Conservation (phyloP, 306 rosid species). For the Cercis canadensis region DNA sequence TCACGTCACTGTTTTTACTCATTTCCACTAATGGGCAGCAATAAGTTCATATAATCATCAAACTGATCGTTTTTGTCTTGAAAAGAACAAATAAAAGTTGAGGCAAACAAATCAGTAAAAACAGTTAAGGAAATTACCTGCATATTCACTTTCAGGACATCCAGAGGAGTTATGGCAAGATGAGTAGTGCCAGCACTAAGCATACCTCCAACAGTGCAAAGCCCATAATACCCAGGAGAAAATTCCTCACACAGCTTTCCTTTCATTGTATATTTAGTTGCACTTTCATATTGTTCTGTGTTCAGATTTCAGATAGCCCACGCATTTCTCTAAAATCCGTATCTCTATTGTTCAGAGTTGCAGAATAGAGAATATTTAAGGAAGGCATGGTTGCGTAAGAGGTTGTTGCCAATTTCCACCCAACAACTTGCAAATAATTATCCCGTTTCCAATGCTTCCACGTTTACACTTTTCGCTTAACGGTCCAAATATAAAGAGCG, state of each 20-base stretch:
- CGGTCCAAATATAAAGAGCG: not conserved
- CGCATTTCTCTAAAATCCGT: not conserved
- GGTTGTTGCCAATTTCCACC: not conserved
- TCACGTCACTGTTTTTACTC: not conserved
- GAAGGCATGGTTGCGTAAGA: not conserved
- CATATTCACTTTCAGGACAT: slow-evolving; percentile 85
- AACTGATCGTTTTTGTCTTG: not conserved
- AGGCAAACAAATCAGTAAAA: not conserved
- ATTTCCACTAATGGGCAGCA: not conserved
- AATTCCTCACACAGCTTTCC: slow-evolving; percentile 60
- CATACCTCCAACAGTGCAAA: slow-evolving; percentile 74
- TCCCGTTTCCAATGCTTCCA: slow-evolving; percentile 40
- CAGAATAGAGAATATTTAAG: not conserved
- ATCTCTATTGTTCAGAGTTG: slow-evolving; percentile 6
- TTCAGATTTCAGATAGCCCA: slow-evolving; percentile 7
- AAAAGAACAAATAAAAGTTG: not conserved
- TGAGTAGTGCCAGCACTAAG: slow-evolving; percentile 74
- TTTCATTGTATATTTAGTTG: slow-evolving; percentile 27
- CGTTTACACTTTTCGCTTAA: slow-evolving; percentile 41
- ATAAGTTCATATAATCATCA: not conserved
- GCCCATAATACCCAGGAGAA: slow-evolving; percentile 63
- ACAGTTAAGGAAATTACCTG: slow-evolving; percentile 47
- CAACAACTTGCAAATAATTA: not conserved
- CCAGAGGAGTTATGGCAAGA: slow-evolving; percentile 74
- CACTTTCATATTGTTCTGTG: not conserved